Percentiles rank a stretch among this genome's conserved stretches.
Evolutionary conservation across 1,284 basidiomycete species (phyloP).

Genomic region (Melanopsichium pennsylvanicum): DNA sequence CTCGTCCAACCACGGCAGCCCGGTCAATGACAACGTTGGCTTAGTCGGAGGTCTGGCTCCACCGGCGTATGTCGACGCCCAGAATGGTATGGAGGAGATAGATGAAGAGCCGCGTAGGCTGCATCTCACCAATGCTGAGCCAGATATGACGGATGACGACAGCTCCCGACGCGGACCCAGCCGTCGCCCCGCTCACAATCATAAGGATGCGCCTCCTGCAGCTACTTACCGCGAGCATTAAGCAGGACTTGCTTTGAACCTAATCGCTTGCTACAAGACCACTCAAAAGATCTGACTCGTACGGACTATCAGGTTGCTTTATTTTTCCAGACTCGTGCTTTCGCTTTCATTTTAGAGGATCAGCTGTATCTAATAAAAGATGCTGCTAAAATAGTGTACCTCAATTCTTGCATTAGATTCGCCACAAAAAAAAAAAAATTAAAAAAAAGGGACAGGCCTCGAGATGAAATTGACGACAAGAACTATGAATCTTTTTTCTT

Average conservation of each 20-base stretch:
- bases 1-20: conserved; percentile 23
- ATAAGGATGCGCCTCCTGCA: conserved; percentile 33
- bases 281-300: background rate
- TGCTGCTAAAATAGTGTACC: too few species aligned
- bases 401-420: too few species aligned
- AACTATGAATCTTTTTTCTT: too few species aligned
- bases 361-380: too few species aligned
- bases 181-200: conserved; percentile 21
- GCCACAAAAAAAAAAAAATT: too few species aligned
- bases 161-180: conserved; percentile 23
- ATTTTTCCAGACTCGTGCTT: background rate
- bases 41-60: conserved; percentile 18
- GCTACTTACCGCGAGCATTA: conserved; percentile 30
- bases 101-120: conserved; percentile 24
- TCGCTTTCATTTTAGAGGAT: background rate
- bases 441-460: too few species aligned
- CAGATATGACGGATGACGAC: conserved; percentile 28
- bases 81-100: conserved; percentile 30
- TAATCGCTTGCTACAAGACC: background rate
- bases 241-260: background rate
- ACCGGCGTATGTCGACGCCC: conserved; percentile 43
- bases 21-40: conserved; percentile 15
- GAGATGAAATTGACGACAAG: too few species aligned
- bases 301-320: background rate
- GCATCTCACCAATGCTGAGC: conserved; percentile 41